Percentiles rank a stretch among this genome's conserved stretches.
phyloP scores from a whole-genome alignment of 2,329 filamentous ascomycete species.

The Onygenales sp. region DNA sequence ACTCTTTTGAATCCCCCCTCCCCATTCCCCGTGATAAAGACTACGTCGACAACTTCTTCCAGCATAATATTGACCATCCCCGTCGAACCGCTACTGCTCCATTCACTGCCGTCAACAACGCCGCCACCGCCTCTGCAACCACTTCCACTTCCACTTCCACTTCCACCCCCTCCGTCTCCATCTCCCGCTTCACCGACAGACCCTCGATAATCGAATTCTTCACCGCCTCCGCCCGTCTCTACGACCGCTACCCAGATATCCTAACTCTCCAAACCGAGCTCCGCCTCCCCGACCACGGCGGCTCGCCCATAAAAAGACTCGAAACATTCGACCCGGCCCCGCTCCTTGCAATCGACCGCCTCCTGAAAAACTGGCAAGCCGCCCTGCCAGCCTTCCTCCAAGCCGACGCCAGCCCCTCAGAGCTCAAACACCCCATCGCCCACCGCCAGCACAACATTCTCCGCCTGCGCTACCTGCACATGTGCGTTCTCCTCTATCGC shows the following conservation, averaged over 20 bases:
- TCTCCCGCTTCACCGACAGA: slow-evolving; percentile 6
- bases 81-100: too few relatives aligned
- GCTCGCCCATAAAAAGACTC: slow-evolving; percentile 14
- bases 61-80: too few relatives aligned
- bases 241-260: slow-evolving; percentile 15
- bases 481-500: slow-evolving; percentile 15
- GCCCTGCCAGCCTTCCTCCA: slow-evolving; percentile 15
- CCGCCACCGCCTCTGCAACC: too few relatives aligned
- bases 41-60: slow-evolving; percentile 13
- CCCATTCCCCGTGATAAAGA: slow-evolving; percentile 17
- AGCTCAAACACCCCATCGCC: slow-evolving; percentile 12
- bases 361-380: slow-evolving; percentile 16
- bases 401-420: background rate
- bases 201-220: slow-evolving; percentile 19
- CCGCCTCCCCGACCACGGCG: slow-evolving; percentile 8
- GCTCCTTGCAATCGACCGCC: slow-evolving; percentile 13
- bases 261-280: slow-evolving; percentile 15
- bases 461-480: slow-evolving; percentile 16
- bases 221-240: slow-evolving; percentile 14
- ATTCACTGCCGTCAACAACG: too few relatives aligned
- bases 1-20: slow-evolving; percentile 13
- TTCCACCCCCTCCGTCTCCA: too few relatives aligned
- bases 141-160: too few relatives aligned
- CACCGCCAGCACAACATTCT: slow-evolving; percentile 16
- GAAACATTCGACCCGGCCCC: slow-evolving; percentile 11